These are phyloP conservation scores for Chiua virens DNA, from an alignment of 768 basidiomycete species.

Conservation along the genomic window DNA sequence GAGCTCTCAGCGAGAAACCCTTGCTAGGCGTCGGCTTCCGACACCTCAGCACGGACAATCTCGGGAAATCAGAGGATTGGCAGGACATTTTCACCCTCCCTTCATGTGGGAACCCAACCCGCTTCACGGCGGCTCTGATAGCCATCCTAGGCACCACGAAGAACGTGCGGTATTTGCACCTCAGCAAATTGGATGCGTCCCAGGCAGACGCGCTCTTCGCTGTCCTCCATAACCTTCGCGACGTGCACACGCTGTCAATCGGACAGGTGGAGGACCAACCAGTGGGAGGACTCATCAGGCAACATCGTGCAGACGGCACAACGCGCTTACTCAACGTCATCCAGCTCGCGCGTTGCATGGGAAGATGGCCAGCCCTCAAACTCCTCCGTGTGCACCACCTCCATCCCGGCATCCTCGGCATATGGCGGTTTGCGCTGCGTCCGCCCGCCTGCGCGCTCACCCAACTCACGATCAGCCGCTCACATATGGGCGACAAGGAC, in stretches of 20 bases:
- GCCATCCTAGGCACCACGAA: conserved; percentile 18
- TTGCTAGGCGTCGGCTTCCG: conserved; percentile 8
- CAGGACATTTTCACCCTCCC: not conserved
- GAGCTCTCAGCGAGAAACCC: conserved; percentile 14
- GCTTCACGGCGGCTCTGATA: conserved; percentile 18
- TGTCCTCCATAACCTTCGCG: conserved; percentile 8
- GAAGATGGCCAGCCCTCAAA: conserved; percentile 13
- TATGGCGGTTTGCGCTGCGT: conserved; percentile 16
- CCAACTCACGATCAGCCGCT: conserved; percentile 16
- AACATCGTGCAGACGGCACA: not conserved
- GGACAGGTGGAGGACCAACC: not conserved
- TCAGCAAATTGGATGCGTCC: conserved; percentile 10
- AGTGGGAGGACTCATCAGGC: not conserved
- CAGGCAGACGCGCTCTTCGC: conserved; percentile 12
- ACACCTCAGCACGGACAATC: conserved; percentile 20
- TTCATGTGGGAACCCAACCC: not conserved
- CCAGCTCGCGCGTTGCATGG: conserved; percentile 21
- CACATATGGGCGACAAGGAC: conserved; percentile 17
- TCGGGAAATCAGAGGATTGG: conserved; percentile 1
- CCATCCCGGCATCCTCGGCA: conserved; percentile 6
- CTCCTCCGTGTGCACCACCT: conserved; percentile 16
- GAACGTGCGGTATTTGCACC: conserved; percentile 14
- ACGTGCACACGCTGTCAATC: conserved; percentile 12
- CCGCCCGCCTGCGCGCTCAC: conserved; percentile 17
- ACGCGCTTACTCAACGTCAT: conserved; percentile 7